Percentiles rank a stretch among this genome's conserved stretches.
phyloP scores from a whole-genome alignment of 768 basidiomycete genomes.

The Serendipita sp. region DNA sequence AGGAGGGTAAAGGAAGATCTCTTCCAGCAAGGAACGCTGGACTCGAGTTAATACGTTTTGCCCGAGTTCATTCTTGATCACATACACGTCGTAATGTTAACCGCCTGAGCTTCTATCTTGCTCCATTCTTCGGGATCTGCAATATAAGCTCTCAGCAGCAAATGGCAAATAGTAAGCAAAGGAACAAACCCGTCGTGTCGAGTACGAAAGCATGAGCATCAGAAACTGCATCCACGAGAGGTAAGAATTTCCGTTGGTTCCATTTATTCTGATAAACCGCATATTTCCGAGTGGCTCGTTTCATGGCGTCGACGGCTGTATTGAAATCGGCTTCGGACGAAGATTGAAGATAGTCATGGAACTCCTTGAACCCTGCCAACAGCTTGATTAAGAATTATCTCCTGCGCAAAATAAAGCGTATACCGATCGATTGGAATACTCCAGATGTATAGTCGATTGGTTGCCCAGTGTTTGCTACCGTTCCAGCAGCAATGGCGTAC shows the following conservation, averaged over 20 bases:
- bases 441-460: conserved; percentile 56
- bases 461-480: neutral
- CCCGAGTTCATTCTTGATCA: too few relatives aligned
- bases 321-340: conserved; percentile 29
- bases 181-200: conserved; percentile 47
- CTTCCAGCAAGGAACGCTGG: neutral
- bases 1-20: neutral
- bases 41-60: too few relatives aligned
- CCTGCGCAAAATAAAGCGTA: conserved; percentile 8
- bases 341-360: conserved; percentile 45
- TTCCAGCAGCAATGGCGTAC: conserved; percentile 13
- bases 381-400: neutral
- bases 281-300: conserved; percentile 75
- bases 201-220: conserved; percentile 38
- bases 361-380: conserved; percentile 76
- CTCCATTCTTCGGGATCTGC: neutral
- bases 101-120: neutral
- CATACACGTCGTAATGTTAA: neutral
- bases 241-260: conserved; percentile 81
- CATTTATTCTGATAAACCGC: conserved; percentile 83
- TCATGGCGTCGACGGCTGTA: conserved; percentile 60
- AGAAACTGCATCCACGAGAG: conserved; percentile 38
- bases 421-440: conserved; percentile 90
- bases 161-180: neutral
- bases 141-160: neutral